Base-by-base conservation (phyloP, 306 rosid genomes). In the Rosa persica region DNA sequence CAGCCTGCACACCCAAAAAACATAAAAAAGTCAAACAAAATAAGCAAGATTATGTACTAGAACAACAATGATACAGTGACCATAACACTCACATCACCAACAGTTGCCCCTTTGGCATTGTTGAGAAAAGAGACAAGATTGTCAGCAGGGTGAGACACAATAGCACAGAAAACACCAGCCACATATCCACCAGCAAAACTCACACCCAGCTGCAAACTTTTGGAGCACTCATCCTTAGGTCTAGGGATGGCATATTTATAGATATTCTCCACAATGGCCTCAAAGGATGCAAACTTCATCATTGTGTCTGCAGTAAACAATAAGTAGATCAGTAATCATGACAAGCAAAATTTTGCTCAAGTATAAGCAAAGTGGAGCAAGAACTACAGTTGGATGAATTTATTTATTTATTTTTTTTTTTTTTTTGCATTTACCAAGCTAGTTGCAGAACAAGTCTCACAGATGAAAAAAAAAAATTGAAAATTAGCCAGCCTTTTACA, bases 81-180 rank as follows among this genome's bases (percentile, higher is more conserved):
- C 52, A 15, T 34, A 51, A 39, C 48, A 91, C 98, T 89, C 81
- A 93, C 99, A 87, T 95, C 99, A 84, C 97, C 91, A 76, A 95
- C 96, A 74, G 93, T 93, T 54, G 99, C 96, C 67, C 98, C 99
- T 82, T 95, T 89, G 34, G 99, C 99, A 79, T 91, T 95, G 91
- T 95, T 95, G 80, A 95, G 89, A 75, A 95, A 95, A 77, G 98
- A 95, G 81, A 95, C 99, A 22, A 95, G 98, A 70, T 95, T 95
- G 85, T 95, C 99, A 25, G 99, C 98, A 73, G 99, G 99, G 81
- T 95, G 99, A 82, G 99, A 95, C 74, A 95, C 96, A 69, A 95
- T 67, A 27, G 99, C 99, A 79, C 99, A 95, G 55, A 93, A 81
- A n/a, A 95, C 90, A 77, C 99, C 99, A 13, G 99, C 99, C 51